A percentile compares a stretch with the other conserved stretches of the same genome.
Evolutionary conservation across 192 early-diverging fungal species (phyloP).

Genomic region (Phycomyces blakesleeanus): DNA sequence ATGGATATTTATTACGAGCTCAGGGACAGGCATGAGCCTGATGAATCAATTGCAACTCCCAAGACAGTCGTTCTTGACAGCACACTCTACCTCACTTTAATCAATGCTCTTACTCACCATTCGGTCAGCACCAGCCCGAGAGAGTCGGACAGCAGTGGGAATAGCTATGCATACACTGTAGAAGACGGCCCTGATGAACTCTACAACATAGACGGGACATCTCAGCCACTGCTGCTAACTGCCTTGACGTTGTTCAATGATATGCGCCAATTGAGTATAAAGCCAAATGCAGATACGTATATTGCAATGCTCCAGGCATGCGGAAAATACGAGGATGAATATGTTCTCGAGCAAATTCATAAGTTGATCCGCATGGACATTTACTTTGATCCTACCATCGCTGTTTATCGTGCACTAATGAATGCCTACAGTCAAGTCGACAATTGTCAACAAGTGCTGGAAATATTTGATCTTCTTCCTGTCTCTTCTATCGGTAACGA

Average conservation of each 20-base stretch:
- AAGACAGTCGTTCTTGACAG: no score
- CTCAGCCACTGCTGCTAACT: slow-evolving; percentile 1
- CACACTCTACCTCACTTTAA: not conserved
- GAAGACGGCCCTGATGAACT: slow-evolving; percentile 1
- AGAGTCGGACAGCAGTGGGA: not conserved
- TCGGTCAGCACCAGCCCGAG: no score
- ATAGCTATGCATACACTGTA: slow-evolving; percentile 8
- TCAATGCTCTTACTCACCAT: not conserved
- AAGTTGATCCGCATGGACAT: slow-evolving; percentile 33
- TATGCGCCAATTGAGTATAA: slow-evolving; percentile 18
- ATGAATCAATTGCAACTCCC: no score
- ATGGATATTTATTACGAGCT: slow-evolving; percentile 27
- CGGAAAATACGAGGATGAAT: not conserved
- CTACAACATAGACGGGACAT: slow-evolving; percentile 3
- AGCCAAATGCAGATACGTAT: slow-evolving; percentile 2
- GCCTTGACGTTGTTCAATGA: slow-evolving; percentile 21
- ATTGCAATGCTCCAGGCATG: slow-evolving; percentile 4
- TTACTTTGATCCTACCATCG: slow-evolving; percentile 12
- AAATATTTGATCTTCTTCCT: slow-evolving; percentile 26
- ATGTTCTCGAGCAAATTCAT: slow-evolving; percentile 26
- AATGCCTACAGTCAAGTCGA: slow-evolving; percentile 19
- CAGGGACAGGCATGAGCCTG: slow-evolving; percentile 2
- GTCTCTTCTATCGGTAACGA: slow-evolving; percentile 1
- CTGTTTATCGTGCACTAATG: no score
- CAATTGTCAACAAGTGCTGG: slow-evolving; percentile 18